Evolutionary conservation across 257 asterid species (phyloP).

Genomic region (Primulina eburnea): DNA sequence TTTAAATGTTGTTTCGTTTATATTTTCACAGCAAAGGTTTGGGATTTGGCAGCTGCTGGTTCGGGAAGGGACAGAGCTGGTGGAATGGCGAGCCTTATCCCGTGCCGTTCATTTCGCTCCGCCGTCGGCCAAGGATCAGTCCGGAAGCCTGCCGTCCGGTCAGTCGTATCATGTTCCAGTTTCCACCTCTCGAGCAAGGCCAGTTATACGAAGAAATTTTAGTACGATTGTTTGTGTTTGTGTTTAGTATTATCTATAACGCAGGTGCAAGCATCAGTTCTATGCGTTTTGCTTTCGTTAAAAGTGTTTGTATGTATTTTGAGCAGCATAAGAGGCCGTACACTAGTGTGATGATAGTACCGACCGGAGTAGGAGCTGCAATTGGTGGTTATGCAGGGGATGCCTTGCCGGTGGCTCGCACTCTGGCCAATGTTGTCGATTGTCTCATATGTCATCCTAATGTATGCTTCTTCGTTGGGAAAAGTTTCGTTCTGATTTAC

Average conservation of each 20-base stretch:
- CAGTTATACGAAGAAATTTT: neutral
- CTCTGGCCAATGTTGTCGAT: conserved; percentile 77
- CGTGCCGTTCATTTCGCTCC: conserved; percentile 35
- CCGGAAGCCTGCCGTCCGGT: conserved; percentile 21
- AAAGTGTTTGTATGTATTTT: neutral
- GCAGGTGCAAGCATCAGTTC: neutral
- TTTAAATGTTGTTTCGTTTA: too few species aligned
- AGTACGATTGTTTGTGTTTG: too few species aligned
- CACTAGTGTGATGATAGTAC: conserved; percentile 92
- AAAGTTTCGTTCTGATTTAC: too few species aligned
- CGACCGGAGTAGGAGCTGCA: conserved; percentile 91
- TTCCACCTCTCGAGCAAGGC: conserved; percentile 50
- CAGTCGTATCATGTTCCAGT: conserved; percentile 37
- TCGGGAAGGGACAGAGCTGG: too few species aligned
- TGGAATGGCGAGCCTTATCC: conserved; percentile 42
- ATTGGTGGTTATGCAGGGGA: conserved; percentile 97
- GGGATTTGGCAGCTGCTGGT: too few species aligned
- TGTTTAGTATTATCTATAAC: neutral
- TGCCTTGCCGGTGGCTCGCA: conserved; percentile 88
- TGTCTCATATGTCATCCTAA: conserved; percentile 95
- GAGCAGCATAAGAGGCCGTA: conserved; percentile 66
- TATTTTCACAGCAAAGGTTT: too few species aligned
- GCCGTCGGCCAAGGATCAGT: conserved; percentile 29
- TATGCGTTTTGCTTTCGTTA: neutral
- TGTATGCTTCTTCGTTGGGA: conserved; percentile 36